Evolutionary conservation across 2,329 filamentous ascomycete species (phyloP).

Genomic region (Iodosphaeria phyllophila): DNA sequence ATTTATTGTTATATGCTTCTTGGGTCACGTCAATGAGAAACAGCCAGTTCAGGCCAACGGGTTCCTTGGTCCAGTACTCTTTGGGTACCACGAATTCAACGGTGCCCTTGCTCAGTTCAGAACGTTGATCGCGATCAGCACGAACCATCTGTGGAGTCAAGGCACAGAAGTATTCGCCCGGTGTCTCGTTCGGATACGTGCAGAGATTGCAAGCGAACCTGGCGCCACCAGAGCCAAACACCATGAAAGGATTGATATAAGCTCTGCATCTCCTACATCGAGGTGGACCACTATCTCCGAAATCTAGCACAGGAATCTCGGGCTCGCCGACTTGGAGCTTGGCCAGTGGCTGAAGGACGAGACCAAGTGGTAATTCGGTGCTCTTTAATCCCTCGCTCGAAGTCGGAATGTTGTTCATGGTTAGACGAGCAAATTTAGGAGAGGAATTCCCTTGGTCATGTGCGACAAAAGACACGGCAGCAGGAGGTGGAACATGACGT

Average conservation of each 20-base stretch:
- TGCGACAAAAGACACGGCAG: constrained; percentile 76
- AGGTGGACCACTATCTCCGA: constrained; percentile 78
- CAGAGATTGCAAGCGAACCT: constrained; percentile 98
- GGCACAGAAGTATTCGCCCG: constrained; percentile 82
- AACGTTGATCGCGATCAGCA: constrained; percentile 72
- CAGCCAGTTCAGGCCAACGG: constrained; percentile 70
- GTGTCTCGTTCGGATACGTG: constrained; percentile 88
- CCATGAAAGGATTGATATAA: constrained; percentile 99
- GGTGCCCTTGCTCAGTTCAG: constrained; percentile 77
- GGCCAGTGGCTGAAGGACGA: constrained; percentile 78
- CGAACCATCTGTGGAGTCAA: constrained; percentile 73
- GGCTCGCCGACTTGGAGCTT: constrained; percentile 67
- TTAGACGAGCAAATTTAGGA: constrained; percentile 81
- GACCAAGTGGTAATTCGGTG: constrained; percentile 70
- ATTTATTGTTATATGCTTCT: constrained; percentile 79
- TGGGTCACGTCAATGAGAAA: constrained; percentile 90
- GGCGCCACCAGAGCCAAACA: constrained; percentile 82
- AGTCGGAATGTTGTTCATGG: constrained; percentile 81
- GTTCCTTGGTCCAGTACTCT: constrained; percentile 95
- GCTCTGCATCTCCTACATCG: constrained; percentile 82
- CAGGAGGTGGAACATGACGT: constrained; percentile 76
- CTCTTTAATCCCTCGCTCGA: constrained; percentile 61
- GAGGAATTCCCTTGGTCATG: constrained; percentile 93
- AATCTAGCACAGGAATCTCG: constrained; percentile 81
- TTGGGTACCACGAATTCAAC: constrained; percentile 95